These are phyloP conservation scores for Monosporascus sp. DNA, from an alignment of 2,329 filamentous ascomycete genomes.

Conservation along the genomic window DNA sequence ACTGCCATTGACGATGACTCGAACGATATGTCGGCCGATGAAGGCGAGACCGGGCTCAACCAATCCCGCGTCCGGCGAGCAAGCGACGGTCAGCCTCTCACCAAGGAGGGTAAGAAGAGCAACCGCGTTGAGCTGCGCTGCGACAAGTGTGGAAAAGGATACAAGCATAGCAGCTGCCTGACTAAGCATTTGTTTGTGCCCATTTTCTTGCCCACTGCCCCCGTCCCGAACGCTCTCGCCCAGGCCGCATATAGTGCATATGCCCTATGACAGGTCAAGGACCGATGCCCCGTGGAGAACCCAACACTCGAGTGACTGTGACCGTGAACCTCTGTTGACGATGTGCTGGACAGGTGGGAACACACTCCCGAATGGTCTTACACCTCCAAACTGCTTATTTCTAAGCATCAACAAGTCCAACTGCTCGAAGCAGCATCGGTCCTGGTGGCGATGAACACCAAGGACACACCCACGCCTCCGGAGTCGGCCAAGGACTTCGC, in stretches of 20 bases:
- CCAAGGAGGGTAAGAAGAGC: slow-evolving; percentile 75
- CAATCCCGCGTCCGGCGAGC: slow-evolving; percentile 55
- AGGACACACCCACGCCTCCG: slow-evolving; percentile 51
- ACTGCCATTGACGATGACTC: slow-evolving; percentile 67
- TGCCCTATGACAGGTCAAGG: slow-evolving; percentile 22
- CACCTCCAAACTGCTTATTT: slow-evolving; percentile 96
- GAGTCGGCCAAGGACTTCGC: slow-evolving; percentile 63
- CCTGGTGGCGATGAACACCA: slow-evolving; percentile 78
- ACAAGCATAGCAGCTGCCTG: slow-evolving; percentile 99
- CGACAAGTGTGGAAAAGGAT: slow-evolving; percentile 97
- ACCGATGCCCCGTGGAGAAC: slow-evolving; percentile 20
- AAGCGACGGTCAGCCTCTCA: slow-evolving; percentile 80
- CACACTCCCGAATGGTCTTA: slow-evolving; percentile 97
- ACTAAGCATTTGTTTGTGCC: slow-evolving; percentile 98
- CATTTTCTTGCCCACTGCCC: slow-evolving; percentile 46
- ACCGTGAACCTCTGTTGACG: slow-evolving; percentile 29
- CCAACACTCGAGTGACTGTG: slow-evolving; percentile 20
- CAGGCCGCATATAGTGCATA: slow-evolving; percentile 21
- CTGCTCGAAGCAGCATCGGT: slow-evolving; percentile 96
- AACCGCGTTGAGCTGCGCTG: slow-evolving; percentile 85
- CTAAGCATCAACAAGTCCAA: slow-evolving; percentile 98
- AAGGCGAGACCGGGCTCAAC: slow-evolving; percentile 43
- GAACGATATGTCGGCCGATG: slow-evolving; percentile 51
- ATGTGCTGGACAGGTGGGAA: slow-evolving; percentile 75
- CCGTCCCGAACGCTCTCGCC: slow-evolving; percentile 27